Base-by-base conservation (phyloP, 352 stramenopile species). In the Globisporangium spinosum region DNA sequence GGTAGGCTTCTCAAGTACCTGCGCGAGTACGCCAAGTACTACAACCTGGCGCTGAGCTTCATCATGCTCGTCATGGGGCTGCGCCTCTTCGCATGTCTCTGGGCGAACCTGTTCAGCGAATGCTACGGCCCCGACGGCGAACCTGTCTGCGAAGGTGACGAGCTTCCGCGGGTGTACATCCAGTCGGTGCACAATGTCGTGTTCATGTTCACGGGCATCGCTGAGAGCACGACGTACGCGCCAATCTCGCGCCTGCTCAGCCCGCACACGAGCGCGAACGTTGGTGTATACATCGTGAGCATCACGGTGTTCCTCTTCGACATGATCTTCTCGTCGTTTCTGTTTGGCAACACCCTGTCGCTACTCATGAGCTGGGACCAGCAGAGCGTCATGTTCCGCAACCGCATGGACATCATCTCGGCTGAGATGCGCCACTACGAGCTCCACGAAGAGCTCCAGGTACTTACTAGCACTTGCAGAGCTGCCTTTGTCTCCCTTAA, bases 381-480 rank as follows among this genome's bases (percentile, higher is more conserved):
- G 65, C 80, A 91, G 64, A 93, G 80, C 62, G 80, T 83, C 13
- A 78, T 87, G 63, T 93, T 91, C 59, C 80, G 85, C 38, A 93
- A 93, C 66, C 82, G 83, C 40, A 94, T 95, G 86, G 88, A 94
- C 67, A 89, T 92, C 73, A 92, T 95, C 65, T 81, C 77, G 58
- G 80, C 83, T 9, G 83, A 93, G 56, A 92, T 94, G 84, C 82
- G 82, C 34, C 85, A 94, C 56, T 93, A 94, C 72, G 82, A 92
- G 56, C 69, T 94, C 8, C 86, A 84, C 1, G 77, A 89, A 62
- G 84, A 91, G 20, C 64, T 93, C 25, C 79, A 84, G 72, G 77
- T 83, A 57, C 17, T 47, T 38, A 10, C 40, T 2, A 15, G 60
- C 9, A 15, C n/a, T 56, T 57, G 15, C 35, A 40, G 10, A 4